phyloP scores from a whole-genome alignment of 805 yeast species.

The Torulaspora delbrueckii region DNA sequence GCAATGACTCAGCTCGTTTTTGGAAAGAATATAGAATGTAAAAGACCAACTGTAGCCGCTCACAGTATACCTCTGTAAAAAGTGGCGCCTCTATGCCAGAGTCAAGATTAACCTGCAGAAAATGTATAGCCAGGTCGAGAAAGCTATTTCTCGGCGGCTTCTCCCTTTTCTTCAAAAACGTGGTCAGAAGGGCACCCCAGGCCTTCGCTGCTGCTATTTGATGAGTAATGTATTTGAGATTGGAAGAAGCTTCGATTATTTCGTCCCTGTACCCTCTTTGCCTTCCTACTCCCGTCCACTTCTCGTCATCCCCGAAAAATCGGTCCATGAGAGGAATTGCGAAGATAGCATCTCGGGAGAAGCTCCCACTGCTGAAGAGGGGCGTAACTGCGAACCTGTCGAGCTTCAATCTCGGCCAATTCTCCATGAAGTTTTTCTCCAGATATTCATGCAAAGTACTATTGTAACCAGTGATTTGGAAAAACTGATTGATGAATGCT shows the following conservation, averaged over 20 bases:
- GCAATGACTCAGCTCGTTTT: slow-evolving; percentile 17
- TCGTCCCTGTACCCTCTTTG: slow-evolving; percentile 41
- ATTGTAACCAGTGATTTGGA: slow-evolving; percentile 45
- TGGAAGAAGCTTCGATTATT: slow-evolving; percentile 54
- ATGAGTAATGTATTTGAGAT: slow-evolving; percentile 57
- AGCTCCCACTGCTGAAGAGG: slow-evolving; percentile 42
- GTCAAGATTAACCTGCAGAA: slow-evolving; percentile 48
- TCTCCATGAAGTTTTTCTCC: slow-evolving; percentile 41
- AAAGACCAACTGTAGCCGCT: slow-evolving; percentile 65
- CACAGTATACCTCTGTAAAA: slow-evolving; percentile 50
- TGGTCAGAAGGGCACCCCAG: slow-evolving; percentile 71
- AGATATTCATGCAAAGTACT: slow-evolving; percentile 44
- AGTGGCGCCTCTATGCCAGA: slow-evolving; percentile 49
- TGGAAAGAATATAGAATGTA: slow-evolving; percentile 35
- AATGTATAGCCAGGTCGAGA: slow-evolving; percentile 40
- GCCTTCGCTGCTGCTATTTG: slow-evolving; percentile 69
- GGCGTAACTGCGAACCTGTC: slow-evolving; percentile 50
- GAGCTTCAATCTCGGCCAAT: slow-evolving; percentile 46
- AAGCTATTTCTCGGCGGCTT: slow-evolving; percentile 34
- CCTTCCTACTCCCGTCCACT: slow-evolving; percentile 39
- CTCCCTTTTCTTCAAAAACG: slow-evolving; percentile 47
- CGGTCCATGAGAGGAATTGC: slow-evolving; percentile 60
- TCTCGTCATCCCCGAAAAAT: slow-evolving; percentile 42
- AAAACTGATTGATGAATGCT: slow-evolving; percentile 34
- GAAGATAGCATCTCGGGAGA: slow-evolving; percentile 52